These are phyloP conservation scores for Cercospora sesami DNA, from an alignment of 2,329 filamentous ascomycete genomes.

Conservation along the genomic window DNA sequence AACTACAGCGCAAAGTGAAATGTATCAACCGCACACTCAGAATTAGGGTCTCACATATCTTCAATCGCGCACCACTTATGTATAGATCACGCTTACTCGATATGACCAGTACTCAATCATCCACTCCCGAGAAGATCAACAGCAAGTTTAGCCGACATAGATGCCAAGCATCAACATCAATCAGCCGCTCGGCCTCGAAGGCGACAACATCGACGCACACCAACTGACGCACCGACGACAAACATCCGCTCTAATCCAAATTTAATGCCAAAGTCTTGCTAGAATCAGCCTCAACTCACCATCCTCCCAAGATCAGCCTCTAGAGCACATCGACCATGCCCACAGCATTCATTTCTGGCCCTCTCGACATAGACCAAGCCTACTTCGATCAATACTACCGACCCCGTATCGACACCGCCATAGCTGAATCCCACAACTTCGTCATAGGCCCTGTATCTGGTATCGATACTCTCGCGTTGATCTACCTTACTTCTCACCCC, in stretches of 20 bases:
- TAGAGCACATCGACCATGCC: neutral
- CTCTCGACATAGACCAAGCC: constrained; percentile 13
- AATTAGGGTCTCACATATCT: neutral
- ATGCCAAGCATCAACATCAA: neutral
- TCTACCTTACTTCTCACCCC: constrained; percentile 8
- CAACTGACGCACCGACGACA: neutral
- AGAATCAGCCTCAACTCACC: neutral
- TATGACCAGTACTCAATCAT: neutral
- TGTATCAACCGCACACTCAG: neutral
- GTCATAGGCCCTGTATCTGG: constrained; percentile 18
- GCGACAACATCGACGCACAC: neutral
- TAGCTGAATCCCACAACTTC: constrained; percentile 11
- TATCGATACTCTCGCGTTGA: constrained; percentile 20
- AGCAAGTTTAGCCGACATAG: neutral
- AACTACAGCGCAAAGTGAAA: too few species aligned
- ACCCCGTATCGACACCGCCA: constrained; percentile 7
- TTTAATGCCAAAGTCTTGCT: neutral
- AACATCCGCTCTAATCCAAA: neutral
- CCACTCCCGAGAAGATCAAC: neutral
- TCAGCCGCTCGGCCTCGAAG: neutral
- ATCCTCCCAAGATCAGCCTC: neutral
- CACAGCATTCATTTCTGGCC: constrained; percentile 21
- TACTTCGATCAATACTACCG: constrained; percentile 19
- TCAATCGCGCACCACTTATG: neutral
- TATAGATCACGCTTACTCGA: neutral